Base-by-base conservation (phyloP, 176 grass and related monocot species). In the Avena eriantha region DNA sequence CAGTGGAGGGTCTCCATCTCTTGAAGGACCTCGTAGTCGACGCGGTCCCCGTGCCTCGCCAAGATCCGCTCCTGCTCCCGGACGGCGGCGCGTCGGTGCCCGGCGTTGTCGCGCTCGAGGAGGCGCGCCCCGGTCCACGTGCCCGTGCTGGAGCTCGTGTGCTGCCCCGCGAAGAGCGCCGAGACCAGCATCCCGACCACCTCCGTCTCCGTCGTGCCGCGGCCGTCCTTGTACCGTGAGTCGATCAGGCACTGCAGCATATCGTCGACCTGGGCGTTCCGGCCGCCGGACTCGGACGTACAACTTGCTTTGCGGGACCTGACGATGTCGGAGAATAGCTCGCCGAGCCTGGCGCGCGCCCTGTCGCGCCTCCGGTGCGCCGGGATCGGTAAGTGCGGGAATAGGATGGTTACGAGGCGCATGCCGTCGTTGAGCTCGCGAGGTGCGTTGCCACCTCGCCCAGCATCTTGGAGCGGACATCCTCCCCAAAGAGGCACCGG, bases 171-270 rank as follows among this genome's bases (percentile, higher is more conserved):
- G 77, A 92, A 88, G n/a, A 97, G 55, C 5, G 77, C 61, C 21
- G 83, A 69, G 2, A 90, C 82, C 21, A 92, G 81, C 59, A 94
- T 73, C 3, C 94, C 76, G 1, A 63, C 81, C 31, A 92, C 78
- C 77, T 97, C 90, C 17, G 60, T 34, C 24, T 94, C 85, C 1
- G 90, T 92, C 17, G 79, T 90, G 22, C 65, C 5, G 3, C 88
- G 71, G 5, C 92, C 94, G 70, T 92, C 80, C 75, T 74, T 97
- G 87, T 92, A 94, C 67, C 66, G 84, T 46, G 89, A 24, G 0
- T 92, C 86, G 2, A 94, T 63, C 18, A 94, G 87, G 72, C 79
- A 77, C 83, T 97, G 95, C 54, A 97, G 70, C 88, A 89, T 75
- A 84, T 97, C 92, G 21, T 88, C 73, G 16, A 35, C 13, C 0